Conservation (phyloP, 1,139 yeast species). For the Yamadazyma pseudoaaseri region DNA sequence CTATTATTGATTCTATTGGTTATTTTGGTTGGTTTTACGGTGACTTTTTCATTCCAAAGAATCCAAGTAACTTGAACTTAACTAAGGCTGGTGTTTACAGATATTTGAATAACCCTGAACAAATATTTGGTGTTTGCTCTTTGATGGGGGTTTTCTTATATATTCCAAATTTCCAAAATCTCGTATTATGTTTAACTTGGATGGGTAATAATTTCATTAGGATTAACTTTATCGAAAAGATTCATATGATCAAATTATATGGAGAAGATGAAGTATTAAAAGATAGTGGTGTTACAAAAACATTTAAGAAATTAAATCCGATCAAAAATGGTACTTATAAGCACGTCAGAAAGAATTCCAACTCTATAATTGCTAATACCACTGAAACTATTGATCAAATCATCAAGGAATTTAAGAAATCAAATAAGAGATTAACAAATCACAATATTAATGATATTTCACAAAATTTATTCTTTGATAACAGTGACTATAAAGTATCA, state of each 20-base stretch:
- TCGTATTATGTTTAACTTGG: slow-evolving; percentile 63
- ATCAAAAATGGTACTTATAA: slow-evolving; percentile 22
- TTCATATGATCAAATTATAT: slow-evolving; percentile 77
- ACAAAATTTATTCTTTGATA: slow-evolving; percentile 39
- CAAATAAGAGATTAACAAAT: slow-evolving; percentile 33
- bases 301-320: slow-evolving; percentile 52
- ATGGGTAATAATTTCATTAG: slow-evolving; percentile 64
- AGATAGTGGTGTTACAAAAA: slow-evolving; percentile 69
- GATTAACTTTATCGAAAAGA: slow-evolving; percentile 73
- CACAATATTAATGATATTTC: slow-evolving; percentile 42
- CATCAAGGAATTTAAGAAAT: slow-evolving; percentile 36
- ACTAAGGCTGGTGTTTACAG: slow-evolving; percentile 85
- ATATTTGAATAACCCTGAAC: slow-evolving; percentile 83
- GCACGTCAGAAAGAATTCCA: slow-evolving; percentile 14
- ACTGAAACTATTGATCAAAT: slow-evolving; percentile 43
- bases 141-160: slow-evolving; percentile 76
- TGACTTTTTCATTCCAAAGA: slow-evolving; percentile 69
- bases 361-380: slow-evolving; percentile 21
- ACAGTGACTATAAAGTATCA: slow-evolving; percentile 32
- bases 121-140: slow-evolving; percentile 78
- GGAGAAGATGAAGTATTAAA: slow-evolving; percentile 61
- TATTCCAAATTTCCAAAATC: slow-evolving; percentile 57
- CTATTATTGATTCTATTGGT: slow-evolving; percentile 73
- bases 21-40: slow-evolving; percentile 92
- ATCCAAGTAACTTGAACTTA: slow-evolving; percentile 37